A percentile compares a stretch with the other conserved stretches of the same genome.
phyloP scores from a whole-genome alignment of 805 yeast species.

The Zygosaccharomyces rouxii region DNA sequence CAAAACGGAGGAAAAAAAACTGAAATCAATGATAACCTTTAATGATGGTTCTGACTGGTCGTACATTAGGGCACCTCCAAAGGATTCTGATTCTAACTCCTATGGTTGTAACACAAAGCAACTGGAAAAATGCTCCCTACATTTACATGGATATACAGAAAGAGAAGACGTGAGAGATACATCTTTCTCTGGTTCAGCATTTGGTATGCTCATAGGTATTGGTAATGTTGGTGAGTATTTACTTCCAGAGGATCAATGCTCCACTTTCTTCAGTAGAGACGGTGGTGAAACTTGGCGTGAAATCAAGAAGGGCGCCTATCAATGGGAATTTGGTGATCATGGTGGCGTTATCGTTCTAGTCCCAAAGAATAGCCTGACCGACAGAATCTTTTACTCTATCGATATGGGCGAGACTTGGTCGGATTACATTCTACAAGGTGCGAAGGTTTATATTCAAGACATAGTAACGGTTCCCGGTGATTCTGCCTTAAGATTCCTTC shows the following conservation, averaged over 20 bases:
- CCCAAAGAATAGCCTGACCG: conserved; percentile 52
- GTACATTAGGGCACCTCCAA: conserved; percentile 61
- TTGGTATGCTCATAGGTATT: conserved; percentile 85
- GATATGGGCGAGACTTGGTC: conserved; percentile 81
- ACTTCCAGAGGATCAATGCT: conserved; percentile 45
- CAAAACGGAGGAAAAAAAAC: conserved; percentile 46
- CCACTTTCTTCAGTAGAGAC: conserved; percentile 79
- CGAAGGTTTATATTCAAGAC: conserved; percentile 56
- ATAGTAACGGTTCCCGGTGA: conserved; percentile 89
- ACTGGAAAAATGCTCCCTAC: conserved; percentile 65
- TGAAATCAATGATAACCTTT: conserved; percentile 72
- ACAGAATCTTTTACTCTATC: conserved; percentile 57
- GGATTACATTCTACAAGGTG: conserved; percentile 59
- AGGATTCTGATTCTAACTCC: conserved; percentile 55
- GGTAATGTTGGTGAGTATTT: conserved; percentile 81
- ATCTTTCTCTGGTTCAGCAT: conserved; percentile 81
- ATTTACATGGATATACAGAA: conserved; percentile 89
- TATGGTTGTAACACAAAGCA: conserved; percentile 50
- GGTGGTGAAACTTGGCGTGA: conserved; percentile 91
- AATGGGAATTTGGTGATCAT: conserved; percentile 97
- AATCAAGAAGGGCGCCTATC: conserved; percentile 62
- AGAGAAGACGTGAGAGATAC: conserved; percentile 79
- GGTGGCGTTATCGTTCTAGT: conserved; percentile 82
- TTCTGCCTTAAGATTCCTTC: conserved; percentile 71
- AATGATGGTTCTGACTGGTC: conserved; percentile 92